Percentiles rank a stretch among this genome's conserved stretches.
phyloP scores from a whole-genome alignment of 2,329 filamentous ascomycete species.

The Aspergillus melleus region DNA sequence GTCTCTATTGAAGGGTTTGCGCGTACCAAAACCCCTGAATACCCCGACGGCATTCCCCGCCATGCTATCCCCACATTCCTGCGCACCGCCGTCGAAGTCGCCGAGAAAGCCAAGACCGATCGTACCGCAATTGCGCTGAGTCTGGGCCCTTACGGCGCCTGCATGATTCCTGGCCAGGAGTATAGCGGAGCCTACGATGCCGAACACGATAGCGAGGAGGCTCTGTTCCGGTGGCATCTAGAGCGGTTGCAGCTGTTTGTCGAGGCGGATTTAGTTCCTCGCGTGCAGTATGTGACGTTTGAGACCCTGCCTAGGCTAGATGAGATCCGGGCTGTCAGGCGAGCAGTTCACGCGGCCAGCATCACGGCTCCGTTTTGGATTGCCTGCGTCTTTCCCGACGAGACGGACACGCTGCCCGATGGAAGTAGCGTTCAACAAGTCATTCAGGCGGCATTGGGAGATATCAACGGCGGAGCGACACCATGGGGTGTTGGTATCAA shows the following conservation, averaged over 20 bases:
- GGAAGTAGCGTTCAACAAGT: constrained; percentile 51
- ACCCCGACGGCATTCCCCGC: constrained; percentile 47
- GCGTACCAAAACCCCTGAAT: constrained; percentile 47
- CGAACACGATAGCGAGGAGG: constrained; percentile 44
- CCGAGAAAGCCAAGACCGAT: constrained; percentile 31
- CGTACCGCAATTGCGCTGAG: constrained; percentile 51
- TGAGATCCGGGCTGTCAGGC: constrained; percentile 58
- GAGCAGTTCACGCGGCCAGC: constrained; percentile 25
- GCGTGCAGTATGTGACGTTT: constrained; percentile 59
- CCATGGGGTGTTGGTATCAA: constrained; percentile 69
- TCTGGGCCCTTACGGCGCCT: constrained; percentile 67
- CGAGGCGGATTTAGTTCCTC: constrained; percentile 24
- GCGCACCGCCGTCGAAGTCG: constrained; percentile 39
- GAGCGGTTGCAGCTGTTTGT: constrained; percentile 56
- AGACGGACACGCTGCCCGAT: constrained; percentile 57
- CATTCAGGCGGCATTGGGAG: constrained; percentile 39
- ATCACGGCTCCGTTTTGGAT: constrained; percentile 57
- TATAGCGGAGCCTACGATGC: constrained; percentile 63
- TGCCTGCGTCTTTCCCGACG: constrained; percentile 61
- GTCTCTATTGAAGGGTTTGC: constrained; percentile 58
- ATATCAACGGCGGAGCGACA: constrained; percentile 18
- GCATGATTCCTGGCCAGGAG: constrained; percentile 65
- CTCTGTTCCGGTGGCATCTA: constrained; percentile 58
- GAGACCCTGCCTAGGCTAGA: constrained; percentile 66
- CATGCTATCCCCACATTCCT: constrained; percentile 45